Evolutionary conservation across 2,329 filamentous ascomycete genomes (phyloP).

Genomic region (Colletotrichum lentis): DNA sequence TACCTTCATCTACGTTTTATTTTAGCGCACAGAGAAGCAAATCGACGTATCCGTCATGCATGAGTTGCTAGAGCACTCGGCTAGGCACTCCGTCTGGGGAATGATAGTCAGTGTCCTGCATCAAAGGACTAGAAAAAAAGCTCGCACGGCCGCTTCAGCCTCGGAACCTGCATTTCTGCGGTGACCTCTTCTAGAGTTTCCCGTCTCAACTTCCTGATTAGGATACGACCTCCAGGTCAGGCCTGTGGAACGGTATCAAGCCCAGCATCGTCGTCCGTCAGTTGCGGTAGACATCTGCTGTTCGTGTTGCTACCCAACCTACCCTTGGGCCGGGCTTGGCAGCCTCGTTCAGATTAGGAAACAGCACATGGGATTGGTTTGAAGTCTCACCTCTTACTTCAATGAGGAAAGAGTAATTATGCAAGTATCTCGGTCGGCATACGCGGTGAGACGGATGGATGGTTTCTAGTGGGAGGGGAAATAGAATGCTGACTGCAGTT

Average conservation of each 20-base stretch:
- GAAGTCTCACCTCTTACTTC: not conserved
- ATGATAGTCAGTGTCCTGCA: not conserved
- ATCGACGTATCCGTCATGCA: not conserved
- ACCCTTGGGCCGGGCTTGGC: constrained; percentile 8
- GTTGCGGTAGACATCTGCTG: not conserved
- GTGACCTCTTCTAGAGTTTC: not conserved
- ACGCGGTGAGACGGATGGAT: not conserved
- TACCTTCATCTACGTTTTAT: not conserved
- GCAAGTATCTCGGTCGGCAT: too few species aligned
- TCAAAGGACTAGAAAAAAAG: not conserved
- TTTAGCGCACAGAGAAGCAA: not conserved
- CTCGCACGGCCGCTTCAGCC: constrained; percentile 12
- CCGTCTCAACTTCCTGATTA: constrained; percentile 13
- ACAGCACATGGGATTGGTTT: not conserved
- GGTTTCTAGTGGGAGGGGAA: not conserved
- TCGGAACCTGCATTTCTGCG: constrained; percentile 8
- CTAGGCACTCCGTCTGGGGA: not conserved
- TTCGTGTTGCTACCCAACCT: constrained; percentile 18
- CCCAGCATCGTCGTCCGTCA: not conserved
- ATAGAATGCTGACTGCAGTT: not conserved
- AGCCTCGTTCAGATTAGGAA: constrained; percentile 4
- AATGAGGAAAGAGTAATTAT: not conserved
- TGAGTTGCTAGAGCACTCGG: too few species aligned
- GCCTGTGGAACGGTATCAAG: not conserved
- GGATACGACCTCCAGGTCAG: constrained; percentile 9